Evolutionary conservation across 1,284 basidiomycete genomes (phyloP).

Genomic region (Trichosporon asahii): DNA sequence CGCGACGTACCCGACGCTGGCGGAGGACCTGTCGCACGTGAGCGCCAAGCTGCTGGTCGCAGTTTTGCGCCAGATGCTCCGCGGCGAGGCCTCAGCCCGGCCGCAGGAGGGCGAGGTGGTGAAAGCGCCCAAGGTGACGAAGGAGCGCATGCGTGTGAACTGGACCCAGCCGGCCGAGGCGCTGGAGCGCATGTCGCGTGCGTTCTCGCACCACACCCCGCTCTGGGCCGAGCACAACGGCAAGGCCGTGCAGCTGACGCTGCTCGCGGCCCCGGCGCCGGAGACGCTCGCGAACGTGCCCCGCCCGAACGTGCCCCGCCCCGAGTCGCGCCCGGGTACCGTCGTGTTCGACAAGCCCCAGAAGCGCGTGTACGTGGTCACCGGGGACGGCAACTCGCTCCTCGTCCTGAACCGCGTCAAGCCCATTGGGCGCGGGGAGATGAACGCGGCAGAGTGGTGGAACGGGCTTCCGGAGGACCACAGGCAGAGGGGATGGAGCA

Average conservation of each 20-base stretch:
- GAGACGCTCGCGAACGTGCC: conserved; percentile 21
- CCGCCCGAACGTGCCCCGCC: neutral
- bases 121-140: conserved; percentile 63
- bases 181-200: conserved; percentile 62
- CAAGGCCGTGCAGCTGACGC: conserved; percentile 19
- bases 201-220: conserved; percentile 67
- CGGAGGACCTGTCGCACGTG: conserved; percentile 61
- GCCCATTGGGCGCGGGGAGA: conserved; percentile 58
- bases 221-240: conserved; percentile 39
- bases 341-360: conserved; percentile 54
- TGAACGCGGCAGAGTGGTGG: conserved; percentile 60
- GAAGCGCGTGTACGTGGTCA: conserved; percentile 54
- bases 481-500: conserved; percentile 21
- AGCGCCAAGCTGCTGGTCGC: conserved; percentile 70
- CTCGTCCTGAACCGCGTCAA: conserved; percentile 60
- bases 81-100: conserved; percentile 55
- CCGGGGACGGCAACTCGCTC: conserved; percentile 55
- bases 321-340: conserved; percentile 19
- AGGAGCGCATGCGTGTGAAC: conserved; percentile 58
- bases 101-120: conserved; percentile 56
- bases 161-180: conserved; percentile 61
- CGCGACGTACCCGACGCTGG: conserved; percentile 59
- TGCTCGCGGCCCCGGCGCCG: neutral
- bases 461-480: conserved; percentile 54
- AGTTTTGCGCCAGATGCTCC: conserved; percentile 63